Evolutionary conservation across 1,284 basidiomycete genomes (phyloP).

Genomic region (Naganishia cerealis): DNA sequence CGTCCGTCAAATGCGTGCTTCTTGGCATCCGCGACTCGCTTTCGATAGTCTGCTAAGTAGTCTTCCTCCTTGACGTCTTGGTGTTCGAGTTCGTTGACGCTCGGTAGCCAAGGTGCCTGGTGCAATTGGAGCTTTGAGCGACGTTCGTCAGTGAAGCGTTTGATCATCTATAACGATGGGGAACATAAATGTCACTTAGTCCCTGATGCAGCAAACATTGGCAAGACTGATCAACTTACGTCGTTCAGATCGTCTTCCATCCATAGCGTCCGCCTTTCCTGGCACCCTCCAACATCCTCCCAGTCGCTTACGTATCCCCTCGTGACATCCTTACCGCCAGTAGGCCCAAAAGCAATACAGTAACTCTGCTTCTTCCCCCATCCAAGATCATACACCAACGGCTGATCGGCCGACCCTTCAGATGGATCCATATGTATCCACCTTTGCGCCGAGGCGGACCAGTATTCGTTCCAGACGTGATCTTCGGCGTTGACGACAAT

Average conservation of each 20-base stretch:
- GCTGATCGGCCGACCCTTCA: conserved; percentile 55
- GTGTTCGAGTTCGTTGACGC: not conserved
- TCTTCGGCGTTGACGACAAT: conserved; percentile 57
- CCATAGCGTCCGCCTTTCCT: conserved; percentile 39
- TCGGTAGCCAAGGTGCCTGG: not conserved
- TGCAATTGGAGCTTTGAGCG: not conserved
- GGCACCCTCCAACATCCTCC: conserved; percentile 36
- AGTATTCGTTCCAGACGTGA: conserved; percentile 59
- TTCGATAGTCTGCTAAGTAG: conserved; percentile 45
- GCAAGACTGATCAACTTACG: conserved; percentile 39
- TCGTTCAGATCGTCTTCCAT: conserved; percentile 43
- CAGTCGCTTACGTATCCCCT: conserved; percentile 54
- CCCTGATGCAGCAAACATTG: not conserved
- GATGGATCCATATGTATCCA: conserved; percentile 59
- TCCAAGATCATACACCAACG: conserved; percentile 55
- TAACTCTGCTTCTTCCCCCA: conserved; percentile 59
- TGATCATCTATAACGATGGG: conserved; percentile 33
- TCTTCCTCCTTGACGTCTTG: conserved; percentile 47
- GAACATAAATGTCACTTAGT: not conserved
- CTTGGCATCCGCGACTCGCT: conserved; percentile 40
- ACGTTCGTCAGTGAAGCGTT: conserved; percentile 36
- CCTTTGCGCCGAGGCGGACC: conserved; percentile 42
- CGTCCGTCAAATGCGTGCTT: conserved; percentile 42
- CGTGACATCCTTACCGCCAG: conserved; percentile 56
- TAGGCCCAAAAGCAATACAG: conserved; percentile 54